Percentiles rank a stretch among this genome's conserved stretches.
Conservation (phyloP, 2,329 filamentous ascomycete genomes). For the Venturia carpophila region DNA sequence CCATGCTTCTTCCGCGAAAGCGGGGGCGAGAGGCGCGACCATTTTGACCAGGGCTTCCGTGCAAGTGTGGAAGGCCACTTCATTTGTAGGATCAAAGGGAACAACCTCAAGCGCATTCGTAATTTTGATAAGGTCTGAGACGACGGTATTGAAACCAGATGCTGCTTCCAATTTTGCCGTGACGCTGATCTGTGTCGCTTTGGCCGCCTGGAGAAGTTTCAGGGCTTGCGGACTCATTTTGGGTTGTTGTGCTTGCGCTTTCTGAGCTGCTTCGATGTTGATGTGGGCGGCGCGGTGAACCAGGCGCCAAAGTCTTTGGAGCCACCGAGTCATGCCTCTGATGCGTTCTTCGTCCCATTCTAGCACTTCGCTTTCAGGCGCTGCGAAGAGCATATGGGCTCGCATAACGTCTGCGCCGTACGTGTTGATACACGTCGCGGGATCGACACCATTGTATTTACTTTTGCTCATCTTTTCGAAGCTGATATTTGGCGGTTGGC, state of each 20-base stretch:
- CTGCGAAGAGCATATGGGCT: slow-evolving; percentile 83
- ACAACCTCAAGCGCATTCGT: slow-evolving; percentile 50
- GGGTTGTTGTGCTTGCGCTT: background rate
- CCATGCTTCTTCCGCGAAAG: slow-evolving; percentile 77
- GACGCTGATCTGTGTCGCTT: slow-evolving; percentile 59
- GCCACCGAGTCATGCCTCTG: slow-evolving; percentile 72
- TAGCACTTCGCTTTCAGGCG: slow-evolving; percentile 72
- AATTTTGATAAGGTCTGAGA: slow-evolving; percentile 75
- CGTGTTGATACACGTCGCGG: slow-evolving; percentile 59
- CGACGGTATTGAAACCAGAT: slow-evolving; percentile 71
- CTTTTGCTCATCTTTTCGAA: slow-evolving; percentile 96
- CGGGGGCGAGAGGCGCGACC: slow-evolving; percentile 71
- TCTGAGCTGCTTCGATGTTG: slow-evolving; percentile 17
- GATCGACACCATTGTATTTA: slow-evolving; percentile 86
- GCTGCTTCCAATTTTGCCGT: slow-evolving; percentile 62
- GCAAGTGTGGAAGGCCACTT: background rate
- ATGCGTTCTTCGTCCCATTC: slow-evolving; percentile 87
- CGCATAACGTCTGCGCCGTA: slow-evolving; percentile 79
- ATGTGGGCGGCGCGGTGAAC: slow-evolving; percentile 28
- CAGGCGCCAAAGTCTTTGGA: slow-evolving; percentile 58
- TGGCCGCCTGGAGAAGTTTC: slow-evolving; percentile 45
- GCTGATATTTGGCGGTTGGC: slow-evolving; percentile 51
- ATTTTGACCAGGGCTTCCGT: slow-evolving; percentile 51
- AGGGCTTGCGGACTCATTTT: slow-evolving; percentile 23
- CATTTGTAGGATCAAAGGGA: background rate